Base-by-base conservation (phyloP, 2,329 filamentous ascomycete genomes). In the Venturia effusa region DNA sequence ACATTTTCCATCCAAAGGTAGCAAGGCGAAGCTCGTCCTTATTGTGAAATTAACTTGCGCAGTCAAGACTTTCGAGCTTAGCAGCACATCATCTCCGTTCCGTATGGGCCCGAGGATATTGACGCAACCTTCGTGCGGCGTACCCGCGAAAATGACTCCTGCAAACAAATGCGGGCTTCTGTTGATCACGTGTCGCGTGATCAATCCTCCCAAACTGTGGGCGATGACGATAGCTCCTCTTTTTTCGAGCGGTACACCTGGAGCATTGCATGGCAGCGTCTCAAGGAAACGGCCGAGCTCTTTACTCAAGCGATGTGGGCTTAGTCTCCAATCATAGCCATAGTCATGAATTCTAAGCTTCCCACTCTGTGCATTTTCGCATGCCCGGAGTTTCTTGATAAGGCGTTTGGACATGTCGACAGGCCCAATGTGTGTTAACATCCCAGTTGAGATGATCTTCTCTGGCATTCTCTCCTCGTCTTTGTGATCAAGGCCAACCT, bases 1-100 rank as follows among this genome's bases (percentile, higher is more conserved):
- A 74, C 92, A 95, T 70, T 85, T 86, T 0, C 92, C 92, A 68
- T 94, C 88, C 64, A 96, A 88, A 0, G 93, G 93, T 0, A 97
- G 81, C 10, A 97, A 85, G 13, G 87, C 85, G 70, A 90, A 97
- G 51, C 87, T 92, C 0, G 92, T 96, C 8, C 93, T 84, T 61
- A 97, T 86, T 0, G 89, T 92, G 70, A 97, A 96, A 75, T 96
- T 96, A 69, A 96, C 92, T 71, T 94, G 90, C 0, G 93, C 92
- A 0, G 92, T 96, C 19, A 97, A 81, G 0, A 97, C 88, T 68
- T 90, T 90, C 66, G 92, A 92, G 70, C 92, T 96, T 65, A 97
- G 81, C 0, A 96, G 81, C 0, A 97, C 92, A 22, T 92, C 89
- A 71, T 97, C 92, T n/a, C 92, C 92, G 69, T 96, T 93, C 41